These are phyloP conservation scores for Suhomyces guaymorum DNA, from an alignment of 1,139 yeast genomes.

Conservation along the genomic window DNA sequence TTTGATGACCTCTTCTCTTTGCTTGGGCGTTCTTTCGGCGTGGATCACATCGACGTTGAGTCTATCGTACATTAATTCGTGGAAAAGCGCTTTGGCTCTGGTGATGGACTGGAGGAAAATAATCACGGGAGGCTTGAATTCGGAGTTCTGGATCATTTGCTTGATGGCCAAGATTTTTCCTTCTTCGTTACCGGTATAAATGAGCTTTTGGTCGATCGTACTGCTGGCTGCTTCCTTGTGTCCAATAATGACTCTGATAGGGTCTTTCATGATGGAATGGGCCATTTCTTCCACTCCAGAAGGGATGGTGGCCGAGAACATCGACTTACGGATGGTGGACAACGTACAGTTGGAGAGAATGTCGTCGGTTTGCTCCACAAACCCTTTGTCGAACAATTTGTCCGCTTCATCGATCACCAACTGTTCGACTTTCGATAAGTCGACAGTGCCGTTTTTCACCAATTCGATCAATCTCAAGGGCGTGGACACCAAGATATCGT, in stretches of 20 bases:
- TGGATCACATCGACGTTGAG: conserved; percentile 94
- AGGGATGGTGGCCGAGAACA: conserved; percentile 95
- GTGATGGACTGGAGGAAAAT: conserved; percentile 89
- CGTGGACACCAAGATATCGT: conserved; percentile 81
- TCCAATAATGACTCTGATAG: conserved; percentile 86
- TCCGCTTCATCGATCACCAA: conserved; percentile 95
- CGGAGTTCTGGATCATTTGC: conserved; percentile 82
- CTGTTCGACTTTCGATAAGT: conserved; percentile 66
- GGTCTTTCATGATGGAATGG: conserved; percentile 77
- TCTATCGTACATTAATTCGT: conserved; percentile 86
- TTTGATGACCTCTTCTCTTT: conserved; percentile 83
- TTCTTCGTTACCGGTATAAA: conserved; percentile 90
- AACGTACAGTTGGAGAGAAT: conserved; percentile 69
- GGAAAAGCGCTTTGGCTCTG: conserved; percentile 93
- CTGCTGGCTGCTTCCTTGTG: conserved; percentile 91
- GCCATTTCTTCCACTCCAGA: conserved; percentile 92
- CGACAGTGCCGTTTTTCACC: conserved; percentile 58
- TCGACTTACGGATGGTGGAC: conserved; percentile 60
- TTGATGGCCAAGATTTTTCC: conserved; percentile 91
- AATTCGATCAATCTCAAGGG: conserved; percentile 86
- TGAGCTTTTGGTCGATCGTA: conserved; percentile 78
- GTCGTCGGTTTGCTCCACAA: conserved; percentile 88
- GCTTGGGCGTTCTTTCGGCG: conserved; percentile 88
- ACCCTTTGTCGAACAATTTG: conserved; percentile 85
- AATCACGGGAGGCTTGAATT: conserved; percentile 88